A percentile compares a stretch with the other conserved stretches of the same genome.
These are phyloP conservation scores for Globisporangium nagaii DNA, from an alignment of 352 stramenopile genomes.

Conservation along the genomic window DNA sequence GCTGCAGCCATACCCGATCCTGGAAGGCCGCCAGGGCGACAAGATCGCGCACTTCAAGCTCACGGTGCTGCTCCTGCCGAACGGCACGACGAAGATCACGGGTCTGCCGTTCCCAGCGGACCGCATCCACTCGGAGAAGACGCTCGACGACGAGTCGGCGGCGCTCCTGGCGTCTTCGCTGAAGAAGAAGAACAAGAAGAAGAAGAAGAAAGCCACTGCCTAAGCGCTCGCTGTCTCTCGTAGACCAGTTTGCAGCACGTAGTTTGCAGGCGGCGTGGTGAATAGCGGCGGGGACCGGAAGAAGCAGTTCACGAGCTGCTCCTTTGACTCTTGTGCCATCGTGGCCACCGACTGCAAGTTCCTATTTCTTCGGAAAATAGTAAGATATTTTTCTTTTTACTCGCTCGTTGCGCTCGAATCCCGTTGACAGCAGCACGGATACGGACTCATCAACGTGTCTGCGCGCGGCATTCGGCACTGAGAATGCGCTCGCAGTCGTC, in stretches of 20 bases:
- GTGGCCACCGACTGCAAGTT: constrained; percentile 5
- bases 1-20: constrained; percentile 96
- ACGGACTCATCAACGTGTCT: too few species aligned
- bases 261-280: not conserved
- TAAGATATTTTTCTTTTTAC: constrained; percentile 46
- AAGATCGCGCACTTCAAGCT: constrained; percentile 99
- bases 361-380: constrained; percentile 34
- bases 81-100: constrained; percentile 95
- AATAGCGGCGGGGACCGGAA: not conserved
- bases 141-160: constrained; percentile 89
- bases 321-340: not conserved
- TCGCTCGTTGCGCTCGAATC: too few species aligned
- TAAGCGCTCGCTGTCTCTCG: constrained; percentile 32
- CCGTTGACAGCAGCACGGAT: too few species aligned
- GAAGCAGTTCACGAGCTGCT: constrained; percentile 8
- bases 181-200: constrained; percentile 97
- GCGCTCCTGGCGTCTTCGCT: constrained; percentile 88
- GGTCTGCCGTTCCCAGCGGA: constrained; percentile 90
- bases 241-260: constrained; percentile 1
- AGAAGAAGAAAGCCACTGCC: constrained; percentile 80
- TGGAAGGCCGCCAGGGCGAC: constrained; percentile 93
- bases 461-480: too few species aligned
- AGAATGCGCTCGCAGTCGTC: too few species aligned
- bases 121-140: constrained; percentile 90
- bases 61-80: constrained; percentile 96